Percentiles rank a stretch among this genome's conserved stretches.
Evolutionary conservation across 2,329 filamentous ascomycete species (phyloP).

Genomic region (Xylariaceae sp.): DNA sequence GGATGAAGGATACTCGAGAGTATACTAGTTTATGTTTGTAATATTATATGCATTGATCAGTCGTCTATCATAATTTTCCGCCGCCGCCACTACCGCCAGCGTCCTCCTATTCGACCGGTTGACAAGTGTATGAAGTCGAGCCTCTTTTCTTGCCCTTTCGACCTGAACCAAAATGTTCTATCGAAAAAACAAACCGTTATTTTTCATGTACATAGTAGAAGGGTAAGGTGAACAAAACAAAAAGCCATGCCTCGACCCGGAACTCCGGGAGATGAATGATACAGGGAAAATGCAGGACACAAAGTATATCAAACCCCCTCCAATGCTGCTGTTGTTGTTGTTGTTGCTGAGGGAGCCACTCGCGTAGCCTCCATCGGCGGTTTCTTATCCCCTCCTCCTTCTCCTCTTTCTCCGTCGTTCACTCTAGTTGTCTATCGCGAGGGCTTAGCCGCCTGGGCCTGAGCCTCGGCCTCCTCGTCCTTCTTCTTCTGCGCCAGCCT

Average conservation of each 20-base stretch:
- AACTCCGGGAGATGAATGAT: neutral
- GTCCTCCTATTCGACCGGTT: neutral
- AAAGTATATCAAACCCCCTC: neutral
- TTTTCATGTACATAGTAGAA: neutral
- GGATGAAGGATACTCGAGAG: neutral
- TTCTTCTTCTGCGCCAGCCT: slow-evolving; percentile 49
- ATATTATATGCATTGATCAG: neutral
- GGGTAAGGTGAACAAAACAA: neutral
- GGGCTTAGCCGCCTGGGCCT: neutral
- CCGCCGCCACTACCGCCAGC: neutral
- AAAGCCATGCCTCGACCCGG: neutral
- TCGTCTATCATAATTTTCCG: neutral
- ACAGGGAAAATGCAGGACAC: neutral
- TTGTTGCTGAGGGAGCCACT: too few relatives aligned
- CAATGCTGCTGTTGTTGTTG: neutral
- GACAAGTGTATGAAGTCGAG: neutral
- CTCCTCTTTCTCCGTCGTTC: slow-evolving; percentile 6
- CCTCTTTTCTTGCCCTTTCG: neutral
- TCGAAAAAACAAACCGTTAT: neutral
- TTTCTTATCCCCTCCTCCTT: slow-evolving; percentile 1
- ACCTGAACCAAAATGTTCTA: neutral
- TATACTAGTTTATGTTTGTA: neutral
- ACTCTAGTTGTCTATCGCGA: neutral
- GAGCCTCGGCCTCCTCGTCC: slow-evolving; percentile 34
- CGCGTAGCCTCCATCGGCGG: too few relatives aligned